These are phyloP conservation scores for Rhodomyrtus tomentosa DNA, from an alignment of 345 rosid genomes.

Conservation along the genomic window DNA sequence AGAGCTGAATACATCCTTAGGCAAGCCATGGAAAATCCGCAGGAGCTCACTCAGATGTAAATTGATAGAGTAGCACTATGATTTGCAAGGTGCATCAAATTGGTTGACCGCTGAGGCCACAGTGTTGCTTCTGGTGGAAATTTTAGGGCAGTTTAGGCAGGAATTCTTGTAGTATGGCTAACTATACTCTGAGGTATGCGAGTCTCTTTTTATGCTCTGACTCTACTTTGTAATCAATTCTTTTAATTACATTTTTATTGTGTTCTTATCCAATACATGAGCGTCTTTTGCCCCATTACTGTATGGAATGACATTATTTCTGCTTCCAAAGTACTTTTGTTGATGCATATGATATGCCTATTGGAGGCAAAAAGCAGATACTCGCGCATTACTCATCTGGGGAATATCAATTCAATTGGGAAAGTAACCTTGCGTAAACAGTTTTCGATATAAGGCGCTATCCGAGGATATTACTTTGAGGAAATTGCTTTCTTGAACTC, in stretches of 20 bases:
- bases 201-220: background rate
- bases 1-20: conserved; percentile 85
- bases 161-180: conserved; percentile 7
- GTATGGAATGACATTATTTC: background rate
- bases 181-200: conserved; percentile 3
- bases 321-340: background rate
- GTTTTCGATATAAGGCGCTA: background rate
- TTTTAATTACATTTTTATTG: background rate
- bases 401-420: background rate
- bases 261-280: background rate
- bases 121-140: background rate
- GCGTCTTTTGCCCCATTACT: background rate
- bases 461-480: background rate
- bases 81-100: background rate
- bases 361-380: background rate
- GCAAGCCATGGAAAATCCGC: conserved; percentile 80
- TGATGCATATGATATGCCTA: background rate
- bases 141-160: conserved; percentile 4
- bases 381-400: background rate
- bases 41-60: conserved; percentile 83
- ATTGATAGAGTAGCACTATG: background rate
- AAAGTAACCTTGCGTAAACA: background rate
- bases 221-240: conserved; percentile 4
- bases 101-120: background rate
- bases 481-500: background rate